phyloP scores from a whole-genome alignment of 208 protist species.

The Leishmania major region DNA sequence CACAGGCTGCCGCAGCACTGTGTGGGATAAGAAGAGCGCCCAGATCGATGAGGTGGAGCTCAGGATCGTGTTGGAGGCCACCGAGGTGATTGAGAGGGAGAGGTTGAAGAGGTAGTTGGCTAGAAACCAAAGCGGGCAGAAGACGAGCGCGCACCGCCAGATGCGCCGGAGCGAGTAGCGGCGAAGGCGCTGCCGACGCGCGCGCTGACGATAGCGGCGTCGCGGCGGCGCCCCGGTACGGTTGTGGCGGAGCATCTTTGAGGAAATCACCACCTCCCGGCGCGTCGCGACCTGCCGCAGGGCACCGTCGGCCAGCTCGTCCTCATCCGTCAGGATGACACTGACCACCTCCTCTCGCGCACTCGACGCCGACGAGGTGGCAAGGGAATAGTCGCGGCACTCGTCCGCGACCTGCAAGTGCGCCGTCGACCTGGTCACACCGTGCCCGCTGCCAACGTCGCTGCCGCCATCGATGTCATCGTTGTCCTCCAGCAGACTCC shows the following conservation, averaged over 20 bases:
- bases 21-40: constrained; percentile 78
- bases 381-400: constrained; percentile 34
- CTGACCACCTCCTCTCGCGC: constrained; percentile 38
- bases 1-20: constrained; percentile 69
- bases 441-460: background rate
- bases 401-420: constrained; percentile 26
- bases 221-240: constrained; percentile 1
- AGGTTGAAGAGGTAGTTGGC: constrained; percentile 93
- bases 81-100: constrained; percentile 83
- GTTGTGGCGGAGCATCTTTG: constrained; percentile 13
- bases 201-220: constrained; percentile 23
- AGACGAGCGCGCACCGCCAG: constrained; percentile 68
- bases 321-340: constrained; percentile 31
- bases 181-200: constrained; percentile 45
- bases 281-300: constrained; percentile 6
- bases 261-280: constrained; percentile 12
- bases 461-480: constrained; percentile 18
- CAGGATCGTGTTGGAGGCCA: constrained; percentile 90
- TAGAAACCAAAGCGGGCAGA: constrained; percentile 91
- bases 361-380: constrained; percentile 31
- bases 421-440: background rate
- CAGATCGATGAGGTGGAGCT: constrained; percentile 88
- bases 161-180: constrained; percentile 75
- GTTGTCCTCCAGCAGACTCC: constrained; percentile 26
- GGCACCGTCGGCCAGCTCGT: constrained; percentile 1